Conservation (phyloP, 495 filamentous ascomycete species). For the Daldinia vernicosa region DNA sequence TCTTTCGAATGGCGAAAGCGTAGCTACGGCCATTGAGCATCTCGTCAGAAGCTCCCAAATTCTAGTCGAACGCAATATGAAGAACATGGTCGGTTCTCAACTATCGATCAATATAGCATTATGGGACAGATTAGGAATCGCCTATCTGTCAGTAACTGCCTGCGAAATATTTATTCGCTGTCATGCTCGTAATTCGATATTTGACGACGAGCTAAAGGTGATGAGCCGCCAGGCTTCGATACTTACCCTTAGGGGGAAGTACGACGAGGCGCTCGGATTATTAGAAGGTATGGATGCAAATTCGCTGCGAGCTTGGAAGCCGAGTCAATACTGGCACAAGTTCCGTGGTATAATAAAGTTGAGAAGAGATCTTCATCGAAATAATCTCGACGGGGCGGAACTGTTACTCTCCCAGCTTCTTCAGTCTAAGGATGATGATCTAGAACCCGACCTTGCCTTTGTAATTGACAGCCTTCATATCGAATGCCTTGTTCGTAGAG, state of each 20-base stretch:
- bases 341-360: constrained; percentile 78
- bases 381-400: constrained; percentile 73
- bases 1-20: constrained; percentile 79
- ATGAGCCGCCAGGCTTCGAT: constrained; percentile 57
- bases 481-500: constrained; percentile 72
- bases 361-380: constrained; percentile 72
- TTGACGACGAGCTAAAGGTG: constrained; percentile 80
- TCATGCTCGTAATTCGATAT: constrained; percentile 68
- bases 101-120: constrained; percentile 74
- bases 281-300: constrained; percentile 72
- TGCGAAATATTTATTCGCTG: constrained; percentile 82
- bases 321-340: constrained; percentile 80
- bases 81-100: constrained; percentile 75
- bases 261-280: constrained; percentile 71
- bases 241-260: constrained; percentile 66
- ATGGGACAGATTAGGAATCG: constrained; percentile 78
- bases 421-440: constrained; percentile 54
- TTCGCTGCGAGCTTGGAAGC: constrained; percentile 75
- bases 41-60: constrained; percentile 84
- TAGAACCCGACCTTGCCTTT: constrained; percentile 75
- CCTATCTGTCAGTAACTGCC: constrained; percentile 70
- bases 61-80: constrained; percentile 77
- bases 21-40: constrained; percentile 78
- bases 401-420: constrained; percentile 69
- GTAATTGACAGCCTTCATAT: constrained; percentile 75